phyloP scores from a whole-genome alignment of 1,139 yeast genomes.

The Yamadazyma taylorii region DNA sequence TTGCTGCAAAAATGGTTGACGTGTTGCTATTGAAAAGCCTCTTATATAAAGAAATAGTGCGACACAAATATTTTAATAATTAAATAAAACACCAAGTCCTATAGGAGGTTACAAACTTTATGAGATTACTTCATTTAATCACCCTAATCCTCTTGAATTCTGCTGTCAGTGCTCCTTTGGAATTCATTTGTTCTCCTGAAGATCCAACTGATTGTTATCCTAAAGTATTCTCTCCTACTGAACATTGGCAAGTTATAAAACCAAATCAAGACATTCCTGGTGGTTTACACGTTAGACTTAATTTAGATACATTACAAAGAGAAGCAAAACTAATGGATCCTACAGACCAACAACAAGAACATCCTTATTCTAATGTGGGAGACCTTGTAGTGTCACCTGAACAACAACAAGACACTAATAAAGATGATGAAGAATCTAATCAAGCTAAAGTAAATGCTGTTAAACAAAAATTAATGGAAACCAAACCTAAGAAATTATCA shows the following conservation, averaged over 20 bases:
- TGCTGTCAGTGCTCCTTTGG: not conserved
- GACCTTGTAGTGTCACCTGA: conserved; percentile 16
- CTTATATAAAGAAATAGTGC: no score
- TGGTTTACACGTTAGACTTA: conserved; percentile 73
- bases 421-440: conserved; percentile 16
- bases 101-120: not conserved
- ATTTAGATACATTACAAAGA: conserved; percentile 63
- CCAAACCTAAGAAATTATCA: conserved; percentile 5
- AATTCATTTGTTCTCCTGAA: conserved; percentile 45
- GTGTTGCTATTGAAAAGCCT: no score
- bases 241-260: conserved; percentile 66
- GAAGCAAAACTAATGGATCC: conserved; percentile 62
- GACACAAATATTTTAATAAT: no score
- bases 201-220: conserved; percentile 63
- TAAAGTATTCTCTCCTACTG: conserved; percentile 55
- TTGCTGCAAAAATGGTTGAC: no score
- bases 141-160: not conserved
- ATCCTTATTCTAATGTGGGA: conserved; percentile 8
- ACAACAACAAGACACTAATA: conserved; percentile 6
- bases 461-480: conserved; percentile 9
- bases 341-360: conserved; percentile 17
- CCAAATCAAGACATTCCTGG: conserved; percentile 73
- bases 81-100: not conserved
- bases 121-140: not conserved
- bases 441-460: conserved; percentile 5